Evolutionary conservation across 345 rosid species (phyloP), one percentile per base, ranked within the genome.

Genomic region (Sisymbrium irio): DNA sequence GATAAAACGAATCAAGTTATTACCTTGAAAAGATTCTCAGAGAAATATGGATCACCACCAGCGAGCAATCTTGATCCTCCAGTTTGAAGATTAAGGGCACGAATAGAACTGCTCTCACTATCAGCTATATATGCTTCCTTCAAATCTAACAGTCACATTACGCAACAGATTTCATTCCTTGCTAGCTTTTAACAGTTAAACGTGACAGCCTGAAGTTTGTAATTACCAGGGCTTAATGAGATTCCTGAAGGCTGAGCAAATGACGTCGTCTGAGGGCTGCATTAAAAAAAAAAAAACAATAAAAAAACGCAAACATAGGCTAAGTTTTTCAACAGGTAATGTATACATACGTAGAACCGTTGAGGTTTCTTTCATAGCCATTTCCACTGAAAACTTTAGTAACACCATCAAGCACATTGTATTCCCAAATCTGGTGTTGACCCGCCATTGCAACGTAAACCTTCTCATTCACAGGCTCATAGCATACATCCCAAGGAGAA

Each of bases 401-500:
- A 74, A 85, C 73, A 70, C 89, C 94, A 77, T 85, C 85, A 58
- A 59, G 47, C 28, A 86, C 78, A 79, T 80, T 81, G 80, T 93
- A 89, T 74, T 84, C 90, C 97, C 98, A 93, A 58, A 91, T 91
- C 80, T 93, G 98, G 86, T 94, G 98, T 64, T 88, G 96, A 58
- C 98, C 97, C 17, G 97, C 98, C 94, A 94, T 88, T 62, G 97
- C 98, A 79, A 94, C 73, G 74, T 85, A 94, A 67, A 94, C 89
- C 79, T 83, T 94, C 75, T 88, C 90, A 19, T 79, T 87, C 20
- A 75, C 64, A 14, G 91, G 91, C 64, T 91, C 82, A 70, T 76
- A 88, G 83, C 96, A 88, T 69, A 94, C 85, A 65, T 94, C 98
- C 97, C 97, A 94, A 62, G 98, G 98, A 73, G 98, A 94, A 66